Base-by-base conservation (phyloP, 192 early-diverging fungal genomes). In the Rhizophagus sp. region DNA sequence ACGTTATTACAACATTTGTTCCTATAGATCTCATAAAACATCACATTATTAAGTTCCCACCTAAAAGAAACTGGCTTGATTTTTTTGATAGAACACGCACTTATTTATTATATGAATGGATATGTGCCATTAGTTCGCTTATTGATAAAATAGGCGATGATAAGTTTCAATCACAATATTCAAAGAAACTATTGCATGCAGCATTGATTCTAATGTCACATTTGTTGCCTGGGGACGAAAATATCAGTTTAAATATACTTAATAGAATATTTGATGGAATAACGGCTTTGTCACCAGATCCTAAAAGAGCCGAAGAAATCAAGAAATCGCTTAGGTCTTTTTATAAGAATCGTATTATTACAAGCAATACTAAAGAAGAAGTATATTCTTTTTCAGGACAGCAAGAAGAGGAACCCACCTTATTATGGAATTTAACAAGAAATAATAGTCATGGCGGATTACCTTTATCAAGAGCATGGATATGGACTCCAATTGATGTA, bases 61-160 rank as follows among this genome's bases (percentile, higher is more conserved):
- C 22, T 5, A 36, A 19, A 71, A 41, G 15, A n/a, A 52, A 62
- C 39, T 79, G 78, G 78, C 6, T 41, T 79, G 68, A 70, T 79
- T 79, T 79, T 19, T 79, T 79, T 62, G 33, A 44, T 22, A 62
- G 68, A 71, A 41, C 19, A 19, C 9, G 25, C 12, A 62, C 34
- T 71, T 79, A 79, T 71, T 79, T 79, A 11, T 33, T 27, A 25
- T 62, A 71, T 62, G 78, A 79, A 71, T 79, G 78, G 78, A 13
- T 62, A 22, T 22, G 33, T 39, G 24, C 10, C n/a, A 41, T 79
- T 7, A 36, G 24, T 6, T 39, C 33, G 15, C 22, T 61, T 61
- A 41, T 49, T 13, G n/a, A 71, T 57, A 62, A 12, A 9, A 22
- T 17, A 39, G 7, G 7, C 2, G 10, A 13, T 24, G 50, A 61